These are phyloP conservation scores for Blumeriella jaapii DNA, from an alignment of 2,329 filamentous ascomycete genomes.

Conservation along the genomic window DNA sequence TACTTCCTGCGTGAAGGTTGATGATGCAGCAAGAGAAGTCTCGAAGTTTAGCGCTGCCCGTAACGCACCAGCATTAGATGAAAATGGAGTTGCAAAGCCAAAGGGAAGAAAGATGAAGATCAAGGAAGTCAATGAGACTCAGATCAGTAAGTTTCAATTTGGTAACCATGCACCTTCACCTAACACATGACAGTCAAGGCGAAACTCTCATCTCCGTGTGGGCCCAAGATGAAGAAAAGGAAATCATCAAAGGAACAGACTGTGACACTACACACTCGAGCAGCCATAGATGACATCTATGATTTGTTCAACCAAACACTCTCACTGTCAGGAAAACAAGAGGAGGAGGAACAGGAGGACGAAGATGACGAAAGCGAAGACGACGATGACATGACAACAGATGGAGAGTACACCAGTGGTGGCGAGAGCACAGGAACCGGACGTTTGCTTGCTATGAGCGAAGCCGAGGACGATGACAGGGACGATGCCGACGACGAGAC, in stretches of 20 bases:
- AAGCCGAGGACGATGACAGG: constrained; percentile 48
- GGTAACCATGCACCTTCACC: too few species aligned
- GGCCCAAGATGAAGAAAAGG: constrained; percentile 71
- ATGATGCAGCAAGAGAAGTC: constrained; percentile 19
- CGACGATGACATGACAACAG: constrained; percentile 49
- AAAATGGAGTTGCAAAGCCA: constrained; percentile 43
- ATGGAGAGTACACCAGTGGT: constrained; percentile 71
- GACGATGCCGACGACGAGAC: constrained; percentile 50
- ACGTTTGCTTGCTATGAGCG: constrained; percentile 52
- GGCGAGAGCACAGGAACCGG: constrained; percentile 77
- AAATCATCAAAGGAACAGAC: constrained; percentile 62
- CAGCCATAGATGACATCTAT: constrained; percentile 95
- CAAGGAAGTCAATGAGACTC: constrained; percentile 80
- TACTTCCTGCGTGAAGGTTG: constrained; percentile 8
- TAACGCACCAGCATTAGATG: constrained; percentile 37
- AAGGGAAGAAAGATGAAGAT: constrained; percentile 62
- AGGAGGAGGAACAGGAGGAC: constrained; percentile 33
- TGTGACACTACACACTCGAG: constrained; percentile 93
- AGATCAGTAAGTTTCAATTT: constrained; percentile 74
- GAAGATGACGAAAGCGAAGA: constrained; percentile 47
- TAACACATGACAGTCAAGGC: constrained; percentile 60
- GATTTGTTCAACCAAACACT: constrained; percentile 90
- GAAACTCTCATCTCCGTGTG: constrained; percentile 80
- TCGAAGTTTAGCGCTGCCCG: constrained; percentile 27
- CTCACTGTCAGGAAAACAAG: constrained; percentile 38